Conservation (phyloP, 768 basidiomycete genomes). For the Xerocomus spinulosus region DNA sequence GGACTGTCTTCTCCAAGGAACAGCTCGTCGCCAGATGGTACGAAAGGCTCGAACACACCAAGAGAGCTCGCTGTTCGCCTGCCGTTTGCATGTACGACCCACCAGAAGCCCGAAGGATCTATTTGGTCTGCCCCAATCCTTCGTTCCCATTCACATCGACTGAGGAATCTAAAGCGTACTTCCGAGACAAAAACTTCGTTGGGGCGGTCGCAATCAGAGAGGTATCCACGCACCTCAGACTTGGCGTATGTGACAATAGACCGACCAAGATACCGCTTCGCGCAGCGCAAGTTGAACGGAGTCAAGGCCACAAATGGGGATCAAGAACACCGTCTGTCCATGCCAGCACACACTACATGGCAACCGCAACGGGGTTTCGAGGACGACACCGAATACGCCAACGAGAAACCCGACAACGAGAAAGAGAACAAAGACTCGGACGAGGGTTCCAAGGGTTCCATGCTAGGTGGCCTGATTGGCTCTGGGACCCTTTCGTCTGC, state of each 20-base stretch:
- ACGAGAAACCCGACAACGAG: background rate
- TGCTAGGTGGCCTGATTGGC: background rate
- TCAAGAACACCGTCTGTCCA: background rate
- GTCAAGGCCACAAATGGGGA: background rate
- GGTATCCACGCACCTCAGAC: slow-evolving; percentile 17
- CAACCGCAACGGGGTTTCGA: background rate
- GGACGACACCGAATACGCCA: background rate
- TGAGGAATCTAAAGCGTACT: background rate
- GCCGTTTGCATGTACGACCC: slow-evolving; percentile 21
- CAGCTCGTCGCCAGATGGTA: background rate
- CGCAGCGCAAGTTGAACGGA: slow-evolving; percentile 10
- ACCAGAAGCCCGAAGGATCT: background rate
- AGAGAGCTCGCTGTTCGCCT: slow-evolving; percentile 18
- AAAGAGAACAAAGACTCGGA: slow-evolving; percentile 4
- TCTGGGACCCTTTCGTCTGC: slow-evolving; percentile 2
- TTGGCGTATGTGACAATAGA: slow-evolving; percentile 20
- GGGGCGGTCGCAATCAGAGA: slow-evolving; percentile 26
- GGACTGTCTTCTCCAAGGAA: background rate
- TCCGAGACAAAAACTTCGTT: slow-evolving; percentile 2
- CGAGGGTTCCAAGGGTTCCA: background rate
- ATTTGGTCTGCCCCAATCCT: slow-evolving; percentile 17
- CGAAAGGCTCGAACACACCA: slow-evolving; percentile 1
- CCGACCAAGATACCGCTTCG: slow-evolving; percentile 19
- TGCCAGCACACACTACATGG: background rate
- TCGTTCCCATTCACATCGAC: slow-evolving; percentile 26